Conservation (phyloP, 2,329 filamentous ascomycete species). For the Aureobasidium lini region DNA sequence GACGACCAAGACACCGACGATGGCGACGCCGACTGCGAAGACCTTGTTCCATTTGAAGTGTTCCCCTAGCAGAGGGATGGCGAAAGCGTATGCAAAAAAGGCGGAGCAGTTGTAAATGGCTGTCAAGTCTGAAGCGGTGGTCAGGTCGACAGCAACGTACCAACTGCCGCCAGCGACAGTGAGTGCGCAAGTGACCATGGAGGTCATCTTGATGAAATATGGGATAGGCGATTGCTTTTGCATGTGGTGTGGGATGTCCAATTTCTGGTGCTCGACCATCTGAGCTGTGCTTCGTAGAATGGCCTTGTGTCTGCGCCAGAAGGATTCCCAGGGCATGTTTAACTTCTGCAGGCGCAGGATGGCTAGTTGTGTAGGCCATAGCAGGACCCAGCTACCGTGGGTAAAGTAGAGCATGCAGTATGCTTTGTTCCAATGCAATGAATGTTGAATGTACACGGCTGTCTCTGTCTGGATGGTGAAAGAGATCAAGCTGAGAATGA, state of each 20-base stretch:
- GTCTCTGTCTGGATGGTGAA: conserved; percentile 96
- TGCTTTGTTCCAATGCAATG: conserved; percentile 93
- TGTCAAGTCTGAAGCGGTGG: conserved; percentile 85
- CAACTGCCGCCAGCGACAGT: conserved; percentile 88
- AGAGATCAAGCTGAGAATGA: conserved; percentile 72
- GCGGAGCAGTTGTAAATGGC: conserved; percentile 99
- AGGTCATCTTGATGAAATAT: conserved; percentile 74
- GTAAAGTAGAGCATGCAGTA: conserved; percentile 98
- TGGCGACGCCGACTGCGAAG: conserved; percentile 76
- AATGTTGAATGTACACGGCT: conserved; percentile 87
- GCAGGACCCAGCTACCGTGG: conserved; percentile 83
- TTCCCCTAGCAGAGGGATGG: conserved; percentile 80
- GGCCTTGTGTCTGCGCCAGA: conserved; percentile 69
- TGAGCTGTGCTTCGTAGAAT: conserved; percentile 60
- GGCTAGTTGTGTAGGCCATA: conserved; percentile 80
- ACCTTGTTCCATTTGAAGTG: conserved; percentile 78
- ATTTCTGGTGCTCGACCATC: conserved; percentile 76
- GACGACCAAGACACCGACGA: conserved; percentile 84
- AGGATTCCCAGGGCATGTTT: conserved; percentile 69
- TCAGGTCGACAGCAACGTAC: conserved; percentile 93
- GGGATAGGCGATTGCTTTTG: conserved; percentile 48
- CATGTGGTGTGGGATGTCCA: conserved; percentile 52
- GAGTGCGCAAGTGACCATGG: conserved; percentile 73
- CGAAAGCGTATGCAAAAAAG: conserved; percentile 97
- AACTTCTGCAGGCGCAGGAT: conserved; percentile 74